Evolutionary conservation across 257 asterid species (phyloP).

Genomic region (Euphrasia confusa): DNA sequence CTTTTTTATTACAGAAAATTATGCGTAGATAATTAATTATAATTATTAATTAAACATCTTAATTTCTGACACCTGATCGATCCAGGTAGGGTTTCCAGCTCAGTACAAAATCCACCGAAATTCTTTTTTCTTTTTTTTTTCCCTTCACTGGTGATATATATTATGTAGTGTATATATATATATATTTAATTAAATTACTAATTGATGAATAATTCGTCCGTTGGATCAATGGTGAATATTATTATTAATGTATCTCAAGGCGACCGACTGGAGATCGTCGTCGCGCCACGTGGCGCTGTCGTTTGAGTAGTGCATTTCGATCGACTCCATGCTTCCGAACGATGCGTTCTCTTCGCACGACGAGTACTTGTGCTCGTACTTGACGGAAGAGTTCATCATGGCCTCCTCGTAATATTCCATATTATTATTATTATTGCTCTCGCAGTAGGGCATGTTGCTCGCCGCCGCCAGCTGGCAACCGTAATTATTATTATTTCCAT

Average conservation of each 20-base stretch:
- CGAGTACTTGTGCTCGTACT: constrained; percentile 24
- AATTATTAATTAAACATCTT: no score
- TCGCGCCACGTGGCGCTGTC: constrained; percentile 31
- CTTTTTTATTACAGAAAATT: no score
- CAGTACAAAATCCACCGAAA: not conserved
- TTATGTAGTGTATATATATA: no score
- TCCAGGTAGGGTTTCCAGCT: no score
- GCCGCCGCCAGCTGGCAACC: no score
- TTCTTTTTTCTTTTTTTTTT: not conserved
- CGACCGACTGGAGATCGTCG: constrained; percentile 64
- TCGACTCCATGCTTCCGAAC: constrained; percentile 45
- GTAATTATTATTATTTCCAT: no score
- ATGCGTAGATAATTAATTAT: no score
- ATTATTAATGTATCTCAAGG: constrained; percentile 47
- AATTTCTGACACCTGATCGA: no score
- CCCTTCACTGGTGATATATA: not conserved
- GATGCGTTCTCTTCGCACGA: constrained; percentile 37
- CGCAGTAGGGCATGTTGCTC: constrained; percentile 10
- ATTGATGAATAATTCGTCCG: not conserved
- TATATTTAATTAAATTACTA: not conserved
- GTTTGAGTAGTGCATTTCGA: constrained; percentile 40
- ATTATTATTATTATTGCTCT: not conserved
- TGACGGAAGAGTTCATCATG: constrained; percentile 17
- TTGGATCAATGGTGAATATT: constrained; percentile 27
- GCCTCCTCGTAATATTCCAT: constrained; percentile 4